phyloP scores from a whole-genome alignment of 2,329 filamentous ascomycete species.

The Tolypocladium endophyticum region DNA sequence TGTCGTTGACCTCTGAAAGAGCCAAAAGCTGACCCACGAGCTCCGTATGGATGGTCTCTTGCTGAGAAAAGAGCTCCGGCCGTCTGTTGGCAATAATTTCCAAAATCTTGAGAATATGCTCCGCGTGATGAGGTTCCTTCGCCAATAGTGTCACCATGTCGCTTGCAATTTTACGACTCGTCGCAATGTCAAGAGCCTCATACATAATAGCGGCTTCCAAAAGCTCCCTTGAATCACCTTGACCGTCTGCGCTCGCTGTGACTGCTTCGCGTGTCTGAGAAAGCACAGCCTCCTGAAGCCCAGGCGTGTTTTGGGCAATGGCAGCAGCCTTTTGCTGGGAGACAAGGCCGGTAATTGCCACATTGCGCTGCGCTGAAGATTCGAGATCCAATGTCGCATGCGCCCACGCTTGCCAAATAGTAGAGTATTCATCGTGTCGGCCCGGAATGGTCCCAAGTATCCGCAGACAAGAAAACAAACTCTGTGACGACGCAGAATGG shows the following conservation, averaged over 20 bases:
- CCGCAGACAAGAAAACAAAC: constrained; percentile 56
- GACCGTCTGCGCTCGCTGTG: constrained; percentile 15
- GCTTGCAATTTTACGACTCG: constrained; percentile 20
- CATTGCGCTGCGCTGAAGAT: constrained; percentile 10
- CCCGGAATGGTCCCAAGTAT: constrained; percentile 35
- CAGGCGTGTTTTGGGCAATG: constrained; percentile 25
- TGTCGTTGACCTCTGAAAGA: constrained; percentile 38
- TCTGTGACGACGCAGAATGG: constrained; percentile 55
- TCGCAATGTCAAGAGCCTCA: constrained; percentile 25
- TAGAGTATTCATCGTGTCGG: constrained; percentile 24
- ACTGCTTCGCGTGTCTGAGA: constrained; percentile 28
- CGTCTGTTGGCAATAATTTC: constrained; percentile 35
- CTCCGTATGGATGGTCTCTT: constrained; percentile 34
- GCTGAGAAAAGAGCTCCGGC: constrained; percentile 31
- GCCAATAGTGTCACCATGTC: constrained; percentile 24
- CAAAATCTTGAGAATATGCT: constrained; percentile 30
- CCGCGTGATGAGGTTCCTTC: constrained; percentile 15
- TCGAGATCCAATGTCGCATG: constrained; percentile 26
- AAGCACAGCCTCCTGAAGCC: constrained; percentile 38
- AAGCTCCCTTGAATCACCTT: constrained; percentile 26
- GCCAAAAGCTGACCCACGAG: constrained; percentile 43
- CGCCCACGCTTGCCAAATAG: constrained; percentile 35
- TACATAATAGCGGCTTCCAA: constrained; percentile 37
- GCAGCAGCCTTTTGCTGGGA: constrained; percentile 28
- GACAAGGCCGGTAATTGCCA: constrained; percentile 33